Evolutionary conservation across 495 filamentous ascomycete species (phyloP).

Genomic region (Hypoxylon subgilvum): DNA sequence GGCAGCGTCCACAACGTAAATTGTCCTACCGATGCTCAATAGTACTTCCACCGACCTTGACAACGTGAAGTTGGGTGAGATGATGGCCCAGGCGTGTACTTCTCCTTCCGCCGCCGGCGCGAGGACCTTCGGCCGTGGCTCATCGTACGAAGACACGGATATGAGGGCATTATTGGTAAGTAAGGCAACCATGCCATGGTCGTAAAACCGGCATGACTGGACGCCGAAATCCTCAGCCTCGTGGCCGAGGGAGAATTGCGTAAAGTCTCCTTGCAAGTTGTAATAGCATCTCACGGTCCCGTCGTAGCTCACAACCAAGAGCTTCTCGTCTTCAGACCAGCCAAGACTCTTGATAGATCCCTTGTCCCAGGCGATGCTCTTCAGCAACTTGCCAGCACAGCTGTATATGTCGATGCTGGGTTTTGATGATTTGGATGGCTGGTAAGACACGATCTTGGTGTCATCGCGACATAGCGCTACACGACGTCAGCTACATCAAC

Average conservation of each 20-base stretch:
- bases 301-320: constrained; percentile 86
- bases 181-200: constrained; percentile 89
- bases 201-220: constrained; percentile 86
- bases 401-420: constrained; percentile 94
- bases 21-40: constrained; percentile 80
- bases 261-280: constrained; percentile 91
- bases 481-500: constrained; percentile 23
- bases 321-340: constrained; percentile 96
- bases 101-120: constrained; percentile 77
- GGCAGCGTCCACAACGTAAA: constrained; percentile 83
- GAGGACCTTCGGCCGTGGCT: constrained; percentile 84
- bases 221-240: constrained; percentile 88
- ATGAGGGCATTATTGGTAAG: constrained; percentile 87
- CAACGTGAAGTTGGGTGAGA: constrained; percentile 85
- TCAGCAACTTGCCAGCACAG: constrained; percentile 82
- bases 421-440: constrained; percentile 73
- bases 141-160: constrained; percentile 84
- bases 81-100: constrained; percentile 87
- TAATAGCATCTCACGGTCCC: constrained; percentile 91
- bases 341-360: constrained; percentile 86
- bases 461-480: constrained; percentile 89
- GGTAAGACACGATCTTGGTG: constrained; percentile 76
- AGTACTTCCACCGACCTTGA: constrained; percentile 96
- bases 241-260: constrained; percentile 91
- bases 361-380: constrained; percentile 80